Conservation (phyloP, 805 yeast genomes). For the Kluyveromyces wickerhamii region DNA sequence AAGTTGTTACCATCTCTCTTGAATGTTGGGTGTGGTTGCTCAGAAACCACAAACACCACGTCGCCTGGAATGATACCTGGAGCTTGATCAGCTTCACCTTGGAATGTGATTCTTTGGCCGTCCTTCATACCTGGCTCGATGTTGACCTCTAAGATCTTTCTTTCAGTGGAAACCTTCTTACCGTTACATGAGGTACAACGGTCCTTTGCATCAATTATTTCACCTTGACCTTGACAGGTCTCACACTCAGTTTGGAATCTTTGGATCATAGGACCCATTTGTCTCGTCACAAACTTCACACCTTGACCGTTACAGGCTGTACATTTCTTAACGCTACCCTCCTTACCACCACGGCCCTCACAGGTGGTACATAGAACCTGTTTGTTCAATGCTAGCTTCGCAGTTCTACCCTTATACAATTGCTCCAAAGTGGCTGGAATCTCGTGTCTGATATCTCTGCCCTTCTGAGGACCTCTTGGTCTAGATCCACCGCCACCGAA, state of each 20-base stretch:
- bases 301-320: slow-evolving; percentile 86
- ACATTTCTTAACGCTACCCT: slow-evolving; percentile 84
- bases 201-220: slow-evolving; percentile 76
- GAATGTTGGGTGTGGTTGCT: slow-evolving; percentile 77
- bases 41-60: slow-evolving; percentile 84
- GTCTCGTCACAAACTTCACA: slow-evolving; percentile 84
- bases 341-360: slow-evolving; percentile 95
- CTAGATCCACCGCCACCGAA: slow-evolving; percentile 72
- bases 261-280: slow-evolving; percentile 99
- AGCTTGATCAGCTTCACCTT: slow-evolving; percentile 96
- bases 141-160: slow-evolving; percentile 90
- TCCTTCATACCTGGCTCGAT: slow-evolving; percentile 95
- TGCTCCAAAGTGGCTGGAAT: slow-evolving; percentile 85
- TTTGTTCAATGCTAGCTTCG: slow-evolving; percentile 90
- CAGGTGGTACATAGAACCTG: slow-evolving; percentile 82
- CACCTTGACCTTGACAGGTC: slow-evolving; percentile 87
- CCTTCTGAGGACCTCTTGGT: slow-evolving; percentile 78
- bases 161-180: slow-evolving; percentile 76
- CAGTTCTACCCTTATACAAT: slow-evolving; percentile 85
- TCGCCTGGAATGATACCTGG: slow-evolving; percentile 96
- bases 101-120: slow-evolving; percentile 83
- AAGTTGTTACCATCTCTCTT: slow-evolving; percentile 87
- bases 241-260: slow-evolving; percentile 95
- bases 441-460: slow-evolving; percentile 86
- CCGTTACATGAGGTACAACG: slow-evolving; percentile 84